Percentiles rank a stretch among this genome's conserved stretches.
phyloP scores from a whole-genome alignment of 768 basidiomycete species.

The Rhodosporidiobolus sp. region DNA sequence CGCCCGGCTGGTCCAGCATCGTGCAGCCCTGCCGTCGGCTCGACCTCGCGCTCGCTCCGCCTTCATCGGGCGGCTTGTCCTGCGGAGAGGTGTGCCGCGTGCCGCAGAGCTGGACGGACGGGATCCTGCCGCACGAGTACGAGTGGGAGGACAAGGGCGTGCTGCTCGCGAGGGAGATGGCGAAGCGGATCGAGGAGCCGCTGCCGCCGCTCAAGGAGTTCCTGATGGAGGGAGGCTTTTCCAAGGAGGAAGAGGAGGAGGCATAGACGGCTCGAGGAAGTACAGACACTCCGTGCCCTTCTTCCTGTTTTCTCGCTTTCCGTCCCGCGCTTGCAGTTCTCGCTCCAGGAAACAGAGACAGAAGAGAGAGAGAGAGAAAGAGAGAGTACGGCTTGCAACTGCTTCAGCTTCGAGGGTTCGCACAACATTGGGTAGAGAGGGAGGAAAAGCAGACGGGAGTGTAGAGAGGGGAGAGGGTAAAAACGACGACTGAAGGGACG shows the following conservation, averaged over 20 bases:
- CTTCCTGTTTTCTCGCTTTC: too few relatives aligned
- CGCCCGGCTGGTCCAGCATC: neutral
- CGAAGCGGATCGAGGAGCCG: conserved; percentile 5
- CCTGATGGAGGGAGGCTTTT: neutral
- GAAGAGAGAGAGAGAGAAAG: too few relatives aligned
- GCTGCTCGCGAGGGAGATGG: conserved; percentile 4
- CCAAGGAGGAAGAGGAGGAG: neutral
- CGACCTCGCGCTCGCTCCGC: neutral
- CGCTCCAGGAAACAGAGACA: neutral
- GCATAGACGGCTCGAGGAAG: too few relatives aligned
- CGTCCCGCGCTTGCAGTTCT: too few relatives aligned
- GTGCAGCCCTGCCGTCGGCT: conserved; percentile 2
- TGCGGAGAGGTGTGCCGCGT: conserved; percentile 4
- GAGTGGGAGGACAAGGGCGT: neutral
- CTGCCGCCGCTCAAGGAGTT: neutral
- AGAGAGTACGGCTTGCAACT: conserved; percentile 4
- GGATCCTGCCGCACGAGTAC: neutral
- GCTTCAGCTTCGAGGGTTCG: neutral
- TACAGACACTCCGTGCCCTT: too few relatives aligned
- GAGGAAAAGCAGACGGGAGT: neutral
- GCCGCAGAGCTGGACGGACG: neutral
- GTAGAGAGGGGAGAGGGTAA: neutral
- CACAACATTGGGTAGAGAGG: conserved; percentile 1
- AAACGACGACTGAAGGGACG: neutral
- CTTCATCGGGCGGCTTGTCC: too few relatives aligned